Conservation (phyloP, 202 grass and related monocot genomes). For the Saccharum hybrid region DNA sequence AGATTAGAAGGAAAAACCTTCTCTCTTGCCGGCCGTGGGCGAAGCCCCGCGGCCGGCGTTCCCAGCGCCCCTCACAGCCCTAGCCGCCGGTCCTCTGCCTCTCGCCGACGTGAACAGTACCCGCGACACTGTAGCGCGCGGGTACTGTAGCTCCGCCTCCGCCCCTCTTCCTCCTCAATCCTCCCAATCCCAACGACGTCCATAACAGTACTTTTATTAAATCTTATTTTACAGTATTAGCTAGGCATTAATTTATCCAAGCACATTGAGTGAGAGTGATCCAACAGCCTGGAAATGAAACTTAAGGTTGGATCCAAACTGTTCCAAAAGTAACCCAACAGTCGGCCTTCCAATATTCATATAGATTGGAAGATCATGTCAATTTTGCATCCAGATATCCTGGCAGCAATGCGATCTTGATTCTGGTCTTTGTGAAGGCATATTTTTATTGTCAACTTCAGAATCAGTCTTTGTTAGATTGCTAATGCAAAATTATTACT, state of each 20-base stretch:
- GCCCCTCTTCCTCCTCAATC: too few relatives aligned
- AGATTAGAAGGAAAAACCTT: too few relatives aligned
- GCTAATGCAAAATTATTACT: slow-evolving; percentile 29
- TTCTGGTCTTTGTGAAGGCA: background rate
- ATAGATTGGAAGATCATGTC: slow-evolving; percentile 10
- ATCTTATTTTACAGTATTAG: slow-evolving; percentile 9
- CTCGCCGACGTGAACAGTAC: too few relatives aligned
- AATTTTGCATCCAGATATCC: slow-evolving; percentile 33
- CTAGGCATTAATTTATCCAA: slow-evolving; percentile 17
- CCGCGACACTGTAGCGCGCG: too few relatives aligned
- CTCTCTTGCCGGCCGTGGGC: too few relatives aligned
- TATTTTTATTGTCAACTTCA: slow-evolving; percentile 11
- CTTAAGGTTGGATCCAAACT: slow-evolving; percentile 12
- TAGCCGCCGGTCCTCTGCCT: too few relatives aligned
- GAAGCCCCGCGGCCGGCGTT: too few relatives aligned
- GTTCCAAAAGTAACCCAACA: background rate
- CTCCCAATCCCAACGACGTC: too few relatives aligned
- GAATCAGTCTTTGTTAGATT: slow-evolving; percentile 22
- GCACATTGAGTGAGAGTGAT: background rate
- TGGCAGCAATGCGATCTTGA: background rate
- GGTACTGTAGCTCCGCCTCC: too few relatives aligned
- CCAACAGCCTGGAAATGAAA: slow-evolving; percentile 15
- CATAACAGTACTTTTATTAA: slow-evolving; percentile 30
- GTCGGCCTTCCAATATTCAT: slow-evolving; percentile 14
- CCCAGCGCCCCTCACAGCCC: too few relatives aligned